Percentiles rank a stretch among this genome's conserved stretches.
Evolutionary conservation across 768 basidiomycete species (phyloP).

Genomic region (Boletellus ananas): DNA sequence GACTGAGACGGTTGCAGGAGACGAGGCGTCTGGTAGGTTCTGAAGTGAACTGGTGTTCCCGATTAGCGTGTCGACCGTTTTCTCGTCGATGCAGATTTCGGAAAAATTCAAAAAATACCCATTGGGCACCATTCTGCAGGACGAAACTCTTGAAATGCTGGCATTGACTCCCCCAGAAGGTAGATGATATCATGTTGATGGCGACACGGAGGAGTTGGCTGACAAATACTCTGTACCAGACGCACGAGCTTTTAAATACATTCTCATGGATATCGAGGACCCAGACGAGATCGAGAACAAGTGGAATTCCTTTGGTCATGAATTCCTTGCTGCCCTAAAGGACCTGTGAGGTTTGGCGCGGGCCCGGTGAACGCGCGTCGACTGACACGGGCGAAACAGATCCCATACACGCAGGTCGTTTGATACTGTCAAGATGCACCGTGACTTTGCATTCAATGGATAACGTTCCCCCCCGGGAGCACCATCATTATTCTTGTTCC

Average conservation of each 20-base stretch:
- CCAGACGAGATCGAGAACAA: constrained; percentile 12
- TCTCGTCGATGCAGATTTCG: constrained; percentile 15
- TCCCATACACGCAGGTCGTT: constrained; percentile 10
- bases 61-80: neutral
- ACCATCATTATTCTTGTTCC: neutral
- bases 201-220: neutral
- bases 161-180: constrained; percentile 21
- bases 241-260: constrained; percentile 2
- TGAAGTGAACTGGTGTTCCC: neutral
- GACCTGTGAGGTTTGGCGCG: constrained; percentile 12
- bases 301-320: constrained; percentile 16
- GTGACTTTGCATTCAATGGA: constrained; percentile 32
- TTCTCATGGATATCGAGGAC: constrained; percentile 20
- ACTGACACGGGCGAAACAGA: constrained; percentile 1
- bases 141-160: constrained; percentile 24
- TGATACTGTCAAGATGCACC: constrained; percentile 25
- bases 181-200: neutral
- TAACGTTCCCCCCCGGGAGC: constrained; percentile 1
- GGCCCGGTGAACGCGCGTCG: neutral
- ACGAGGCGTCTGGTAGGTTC: constrained; percentile 17
- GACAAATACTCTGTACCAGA: constrained; percentile 11
- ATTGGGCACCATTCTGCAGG: constrained; percentile 17
- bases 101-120: neutral
- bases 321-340: constrained; percentile 18
- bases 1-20: constrained; percentile 17